Evolutionary conservation across 176 grass and related monocot species (phyloP).

Genomic region (Oryza rufipogon): DNA sequence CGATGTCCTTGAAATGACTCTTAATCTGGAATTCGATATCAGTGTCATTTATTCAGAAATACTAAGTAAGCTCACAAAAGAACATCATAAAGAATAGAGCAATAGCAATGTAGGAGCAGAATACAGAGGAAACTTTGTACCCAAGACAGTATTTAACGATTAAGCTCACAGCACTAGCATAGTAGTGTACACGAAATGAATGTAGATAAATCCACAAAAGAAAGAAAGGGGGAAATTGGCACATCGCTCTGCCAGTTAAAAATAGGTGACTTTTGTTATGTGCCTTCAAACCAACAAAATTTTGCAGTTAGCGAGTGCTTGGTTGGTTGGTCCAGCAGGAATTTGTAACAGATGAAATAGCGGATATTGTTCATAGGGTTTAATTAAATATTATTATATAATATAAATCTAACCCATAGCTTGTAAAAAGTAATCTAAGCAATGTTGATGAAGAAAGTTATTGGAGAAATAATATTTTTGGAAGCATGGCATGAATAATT

Average conservation of each 20-base stretch:
- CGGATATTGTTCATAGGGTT: no score
- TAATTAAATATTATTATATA: no score
- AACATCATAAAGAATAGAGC: neutral
- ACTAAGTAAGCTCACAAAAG: neutral
- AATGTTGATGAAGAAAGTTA: no score
- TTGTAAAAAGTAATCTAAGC: no score
- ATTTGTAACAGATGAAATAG: no score
- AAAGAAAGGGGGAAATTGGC: neutral
- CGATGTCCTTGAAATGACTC: constrained; percentile 89
- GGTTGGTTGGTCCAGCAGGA: constrained; percentile 3
- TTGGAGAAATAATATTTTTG: no score
- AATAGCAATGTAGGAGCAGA: neutral
- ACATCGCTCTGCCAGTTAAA: neutral
- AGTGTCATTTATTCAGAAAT: constrained; percentile 16
- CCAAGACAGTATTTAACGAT: neutral
- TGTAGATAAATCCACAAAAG: neutral
- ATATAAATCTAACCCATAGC: no score
- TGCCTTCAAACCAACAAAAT: neutral
- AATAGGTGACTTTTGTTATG: neutral
- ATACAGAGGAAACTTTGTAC: neutral
- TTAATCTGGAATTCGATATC: constrained; percentile 70
- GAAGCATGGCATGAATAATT: no score
- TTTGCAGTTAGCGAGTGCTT: neutral
- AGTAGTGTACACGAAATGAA: neutral
- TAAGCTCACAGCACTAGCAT: neutral